These are phyloP conservation scores for Pilatotrama ljubarskyi DNA, from an alignment of 768 basidiomycete genomes.

Conservation along the genomic window DNA sequence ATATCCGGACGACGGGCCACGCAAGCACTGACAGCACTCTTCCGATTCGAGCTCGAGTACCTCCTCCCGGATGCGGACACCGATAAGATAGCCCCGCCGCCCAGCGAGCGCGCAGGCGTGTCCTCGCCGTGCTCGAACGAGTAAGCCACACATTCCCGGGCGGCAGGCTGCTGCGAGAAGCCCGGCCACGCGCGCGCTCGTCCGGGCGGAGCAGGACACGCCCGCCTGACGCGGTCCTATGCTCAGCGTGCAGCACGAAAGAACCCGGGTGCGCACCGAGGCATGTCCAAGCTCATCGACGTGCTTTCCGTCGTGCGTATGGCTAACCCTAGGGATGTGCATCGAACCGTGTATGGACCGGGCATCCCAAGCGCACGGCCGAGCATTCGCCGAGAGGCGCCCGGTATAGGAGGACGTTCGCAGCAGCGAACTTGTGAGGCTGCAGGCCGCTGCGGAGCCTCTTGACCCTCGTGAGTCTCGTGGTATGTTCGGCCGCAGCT, in stretches of 20 bases:
- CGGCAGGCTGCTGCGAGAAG: conserved; percentile 11
- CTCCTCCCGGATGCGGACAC: not conserved
- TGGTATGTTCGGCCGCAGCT: conserved; percentile 10
- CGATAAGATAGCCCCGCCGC: conserved; percentile 16
- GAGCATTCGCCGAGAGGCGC: conserved; percentile 17
- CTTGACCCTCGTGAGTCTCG: not conserved
- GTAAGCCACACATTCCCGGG: conserved; percentile 1
- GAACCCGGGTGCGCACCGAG: not conserved
- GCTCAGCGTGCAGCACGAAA: not conserved
- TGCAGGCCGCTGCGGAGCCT: not conserved
- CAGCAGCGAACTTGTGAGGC: not conserved
- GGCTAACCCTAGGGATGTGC: too few species aligned
- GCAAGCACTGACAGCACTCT: too few species aligned
- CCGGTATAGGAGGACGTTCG: conserved; percentile 5
- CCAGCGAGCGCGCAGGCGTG: conserved; percentile 1
- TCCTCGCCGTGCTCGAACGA: conserved; percentile 1
- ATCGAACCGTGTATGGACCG: conserved; percentile 2
- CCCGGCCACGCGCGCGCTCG: conserved; percentile 8
- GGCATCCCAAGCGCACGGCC: conserved; percentile 6
- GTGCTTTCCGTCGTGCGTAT: too few species aligned
- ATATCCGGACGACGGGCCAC: too few species aligned
- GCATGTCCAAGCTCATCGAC: not conserved
- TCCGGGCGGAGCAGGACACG: conserved; percentile 3
- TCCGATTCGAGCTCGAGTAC: too few species aligned
- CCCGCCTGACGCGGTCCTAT: not conserved